Evolutionary conservation across 192 early-diverging fungal genomes (phyloP), one percentile per base, ranked within the genome.

Genomic region (Umbelopsis ramanniana): DNA sequence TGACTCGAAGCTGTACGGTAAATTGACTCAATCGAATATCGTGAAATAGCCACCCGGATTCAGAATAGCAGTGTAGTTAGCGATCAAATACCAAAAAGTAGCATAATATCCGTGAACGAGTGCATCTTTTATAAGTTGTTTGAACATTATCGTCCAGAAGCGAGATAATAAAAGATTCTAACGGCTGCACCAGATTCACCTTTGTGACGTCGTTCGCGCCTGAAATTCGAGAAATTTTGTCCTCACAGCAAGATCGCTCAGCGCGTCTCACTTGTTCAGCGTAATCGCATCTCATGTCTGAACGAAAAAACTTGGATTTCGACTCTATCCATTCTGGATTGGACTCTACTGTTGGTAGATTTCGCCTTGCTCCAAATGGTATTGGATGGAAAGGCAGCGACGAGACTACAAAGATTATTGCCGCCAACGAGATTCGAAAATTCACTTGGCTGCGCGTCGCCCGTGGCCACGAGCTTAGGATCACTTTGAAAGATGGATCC

Each of bases 361-460:
- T 89, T 24, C 81, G 85, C 55, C 67, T 89, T 38, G 81, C 85
- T 14, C 78, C 79, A 37, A 82, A 66, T 46, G 94, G 92, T 24
- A 72, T 95, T 10, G 94, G 93, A 21, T 95, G 92, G 91, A 91
- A 92, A 80, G 85, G 87, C 21, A 73, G 82, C 7, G 77, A 80
- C 21, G 83, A 81, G 15, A 81, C 80, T 11, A 80, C 84, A 45
- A 76, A 84, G 46, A 90, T 89, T 21, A 81, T 92, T 46, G 67
- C 85, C 0, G 83, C 85, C 50, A 86, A 77, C 14, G 91, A 97
- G 57, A 83, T 97, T 60, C 87, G 86, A 46, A 87, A 89, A 76
- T 77, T 91, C 46, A 87, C 89, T 66, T 95, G 93, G 94, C 83
- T 91, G 40, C 89, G 93, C 55, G 93, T 92, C 6, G 95, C 96